Base-by-base conservation (phyloP, 2,329 filamentous ascomycete species). In the Paecilomyces niveus region DNA sequence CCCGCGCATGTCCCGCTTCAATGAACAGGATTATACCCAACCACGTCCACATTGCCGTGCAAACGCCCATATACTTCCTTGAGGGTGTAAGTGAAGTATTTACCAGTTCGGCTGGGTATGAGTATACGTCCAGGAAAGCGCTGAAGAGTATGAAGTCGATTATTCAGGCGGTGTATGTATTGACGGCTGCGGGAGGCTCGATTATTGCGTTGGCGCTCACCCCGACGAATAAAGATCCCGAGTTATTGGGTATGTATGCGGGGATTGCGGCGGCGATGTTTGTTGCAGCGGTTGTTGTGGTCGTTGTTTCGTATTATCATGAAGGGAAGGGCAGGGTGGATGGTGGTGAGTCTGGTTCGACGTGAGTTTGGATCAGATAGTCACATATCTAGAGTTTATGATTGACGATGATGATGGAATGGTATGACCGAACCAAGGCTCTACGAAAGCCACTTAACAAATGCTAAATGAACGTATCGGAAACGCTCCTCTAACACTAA, bases 81-180 rank as follows among this genome's bases (percentile, higher is more conserved):
- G 67, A 76, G 0, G 73, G 76, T 0, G 59, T 74, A 3, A 73
- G 72, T 0, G 78, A 80, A 63, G 74, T 80, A 10, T 74, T 80
- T 21, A 72, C 73, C 0, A 68, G 74, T 54, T 72, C 75, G 13
- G 78, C 78, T 0, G 72, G 69, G 1, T 71, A 72, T 39, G 78
- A 80, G 60, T 79, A 76, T 56, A 72, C 74, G 0, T 80, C 80
- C 62, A 70, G 68, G 45, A 66, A 78, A 31, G 74, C 78, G 0
- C 78, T 78, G 0, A 70, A 71, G 32, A 68, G 71, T 11, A 79
- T 79, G 75, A 39, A 39, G 13, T 39, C 33, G 10, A 39, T 39
- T 10, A 39, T 39, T 39, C 33, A 39, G 33, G 33, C 33, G 11
- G 10, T 39, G 11, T 39, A 39, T 39, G 33, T 6, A 1, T 39